These are phyloP conservation scores for Leptographium radiaticola DNA, from an alignment of 2,329 filamentous ascomycete genomes.

Conservation along the genomic window DNA sequence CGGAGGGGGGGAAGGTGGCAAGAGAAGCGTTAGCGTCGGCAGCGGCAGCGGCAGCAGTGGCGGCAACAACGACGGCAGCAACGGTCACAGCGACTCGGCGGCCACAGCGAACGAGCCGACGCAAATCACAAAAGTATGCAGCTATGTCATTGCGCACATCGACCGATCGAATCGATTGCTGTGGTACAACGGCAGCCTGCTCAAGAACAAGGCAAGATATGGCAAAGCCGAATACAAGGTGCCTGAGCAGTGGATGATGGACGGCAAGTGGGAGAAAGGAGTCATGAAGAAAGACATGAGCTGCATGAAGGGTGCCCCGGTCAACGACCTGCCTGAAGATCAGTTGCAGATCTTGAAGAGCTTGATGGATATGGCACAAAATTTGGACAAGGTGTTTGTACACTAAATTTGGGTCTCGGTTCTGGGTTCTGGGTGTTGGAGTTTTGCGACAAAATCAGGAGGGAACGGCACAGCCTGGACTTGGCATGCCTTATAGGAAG, in stretches of 20 bases:
- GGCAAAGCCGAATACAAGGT: not conserved
- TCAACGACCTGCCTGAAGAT: not conserved
- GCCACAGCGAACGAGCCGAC: not conserved
- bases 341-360: not conserved
- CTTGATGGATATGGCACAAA: not conserved
- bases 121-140: not conserved
- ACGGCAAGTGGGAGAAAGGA: not conserved
- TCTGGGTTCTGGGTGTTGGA: not conserved
- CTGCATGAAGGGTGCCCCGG: not conserved
- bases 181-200: conserved; percentile 4
- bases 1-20: not conserved
- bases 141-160: conserved; percentile 2
- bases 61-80: too few relatives aligned
- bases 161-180: not conserved
- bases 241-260: conserved; percentile 1
- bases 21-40: not conserved
- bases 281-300: conserved; percentile 1
- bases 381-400: not conserved
- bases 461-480: not conserved
- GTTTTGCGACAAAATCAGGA: not conserved
- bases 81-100: not conserved
- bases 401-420: too few relatives aligned
- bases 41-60: not conserved
- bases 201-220: conserved; percentile 1
- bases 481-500: not conserved